Base-by-base conservation (phyloP, 768 basidiomycete genomes). In the Boletus rubroflammeus region DNA sequence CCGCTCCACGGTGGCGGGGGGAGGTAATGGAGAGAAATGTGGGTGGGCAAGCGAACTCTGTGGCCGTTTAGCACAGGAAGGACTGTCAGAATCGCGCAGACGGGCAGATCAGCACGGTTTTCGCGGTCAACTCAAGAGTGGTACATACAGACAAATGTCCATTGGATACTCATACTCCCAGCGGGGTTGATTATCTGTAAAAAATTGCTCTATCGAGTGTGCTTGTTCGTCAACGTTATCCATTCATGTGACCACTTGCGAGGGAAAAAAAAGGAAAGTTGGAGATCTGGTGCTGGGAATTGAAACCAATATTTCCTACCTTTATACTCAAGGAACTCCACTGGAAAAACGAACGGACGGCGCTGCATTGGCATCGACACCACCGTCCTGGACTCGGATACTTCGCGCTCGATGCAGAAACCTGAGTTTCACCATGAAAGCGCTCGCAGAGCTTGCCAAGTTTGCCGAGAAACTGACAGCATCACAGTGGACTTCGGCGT, bases 111-210 rank as follows among this genome's bases (percentile, higher is more conserved):
- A 59, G 41, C 13, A 34, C 29, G 23, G n/a, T 32, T 31, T 32
- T 42, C 21, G 7, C 13, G 7, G 3, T 31, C 45, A 23, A 28
- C 7, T n/a, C 44, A 28, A 40, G 11, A 36, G 0, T 15, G 29
- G 10, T 9, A 50, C 63, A 0, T 17, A 64, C 63, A 11, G 6
- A 54, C 10, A 35, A 10, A 6, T 5, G 28, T 40, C n/a, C 17
- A 3, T 28, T n/a, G 17, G 5, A 34, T 31, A 17, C 2, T 7
- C 28, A 35, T 47, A 35, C 6, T 7, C 28, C 36, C 17, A 26
- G 28, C n/a, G 6, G 11, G 13, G 7, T 36, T 50, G 53, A 45
- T 40, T 8, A 29, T 43, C 29, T 10, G 13, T 14, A 17, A 36
- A 10, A 29, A 7, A 1, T 0, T 46, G 41, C 10, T 40, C 10